Conservation (phyloP, 306 rosid genomes). For the Vicia sativa region DNA sequence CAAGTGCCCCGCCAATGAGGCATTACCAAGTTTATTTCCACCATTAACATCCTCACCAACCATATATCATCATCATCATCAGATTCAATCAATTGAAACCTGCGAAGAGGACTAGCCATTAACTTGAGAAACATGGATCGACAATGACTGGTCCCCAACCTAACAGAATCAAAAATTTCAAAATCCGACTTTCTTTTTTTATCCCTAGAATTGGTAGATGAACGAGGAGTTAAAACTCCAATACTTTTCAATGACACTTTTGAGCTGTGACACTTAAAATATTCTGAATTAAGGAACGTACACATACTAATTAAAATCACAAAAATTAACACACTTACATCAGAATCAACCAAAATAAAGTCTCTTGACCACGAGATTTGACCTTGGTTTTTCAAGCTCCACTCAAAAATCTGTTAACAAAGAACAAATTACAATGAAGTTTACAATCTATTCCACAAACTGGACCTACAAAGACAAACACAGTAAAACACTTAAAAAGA, state of each 20-base stretch:
- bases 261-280: constrained; percentile 63
- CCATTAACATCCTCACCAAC: no score
- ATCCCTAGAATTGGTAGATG: constrained; percentile 41
- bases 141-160: no score
- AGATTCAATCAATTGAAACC: no score
- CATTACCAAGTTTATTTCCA: no score
- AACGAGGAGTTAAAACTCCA: constrained; percentile 48
- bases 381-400: constrained; percentile 99
- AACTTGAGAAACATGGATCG: no score
- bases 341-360: constrained; percentile 28
- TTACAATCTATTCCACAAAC: constrained; percentile 17
- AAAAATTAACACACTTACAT: constrained; percentile 1
- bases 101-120: no score
- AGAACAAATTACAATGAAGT: constrained; percentile 25
- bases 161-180: no score
- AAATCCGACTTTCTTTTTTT: no score
- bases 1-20: no score
- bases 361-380: constrained; percentile 90
- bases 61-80: no score
- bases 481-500: no score
- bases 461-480: no score
- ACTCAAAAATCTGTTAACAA: constrained; percentile 74
- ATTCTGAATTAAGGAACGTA: constrained; percentile 36
- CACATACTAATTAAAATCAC: constrained; percentile 21
- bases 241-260: constrained; percentile 62